A percentile compares a stretch with the other conserved stretches of the same genome.
Conservation (phyloP, 305 asterid genomes). For the Euphrasia arctica region DNA sequence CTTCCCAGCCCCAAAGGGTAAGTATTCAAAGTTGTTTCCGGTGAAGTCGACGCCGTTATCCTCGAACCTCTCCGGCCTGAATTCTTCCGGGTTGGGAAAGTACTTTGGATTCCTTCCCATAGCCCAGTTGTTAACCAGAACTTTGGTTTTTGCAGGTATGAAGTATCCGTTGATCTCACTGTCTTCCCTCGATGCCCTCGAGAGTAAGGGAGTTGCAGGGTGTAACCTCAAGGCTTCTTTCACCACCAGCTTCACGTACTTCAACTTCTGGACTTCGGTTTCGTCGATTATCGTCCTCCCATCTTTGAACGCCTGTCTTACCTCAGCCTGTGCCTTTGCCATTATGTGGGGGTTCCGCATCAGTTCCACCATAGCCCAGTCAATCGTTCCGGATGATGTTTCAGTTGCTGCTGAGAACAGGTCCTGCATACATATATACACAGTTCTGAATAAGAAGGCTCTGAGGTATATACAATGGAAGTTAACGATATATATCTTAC, state of each 20-base stretch:
- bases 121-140: conserved; percentile 29
- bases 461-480: background rate
- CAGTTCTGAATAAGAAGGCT: background rate
- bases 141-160: conserved; percentile 26
- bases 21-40: too few species aligned
- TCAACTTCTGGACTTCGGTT: conserved; percentile 7
- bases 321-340: conserved; percentile 22
- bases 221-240: conserved; percentile 18
- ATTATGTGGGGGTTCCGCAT: conserved; percentile 17
- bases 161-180: conserved; percentile 14
- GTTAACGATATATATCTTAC: background rate
- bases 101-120: conserved; percentile 24
- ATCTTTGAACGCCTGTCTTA: conserved; percentile 15
- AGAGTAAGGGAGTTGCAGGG: conserved; percentile 11
- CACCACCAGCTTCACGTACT: conserved; percentile 15
- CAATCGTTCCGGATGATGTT: conserved; percentile 19
- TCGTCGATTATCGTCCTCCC: conserved; percentile 4
- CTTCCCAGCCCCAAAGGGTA: too few species aligned
- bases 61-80: too few species aligned
- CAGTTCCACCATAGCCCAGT: conserved; percentile 27
- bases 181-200: conserved; percentile 18
- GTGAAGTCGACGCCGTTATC: too few species aligned
- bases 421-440: conserved; percentile 10
- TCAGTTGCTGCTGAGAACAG: conserved; percentile 28
- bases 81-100: conserved; percentile 10